Conservation (phyloP, 1,284 basidiomycete species). For the Rhodotorula sp. region DNA sequence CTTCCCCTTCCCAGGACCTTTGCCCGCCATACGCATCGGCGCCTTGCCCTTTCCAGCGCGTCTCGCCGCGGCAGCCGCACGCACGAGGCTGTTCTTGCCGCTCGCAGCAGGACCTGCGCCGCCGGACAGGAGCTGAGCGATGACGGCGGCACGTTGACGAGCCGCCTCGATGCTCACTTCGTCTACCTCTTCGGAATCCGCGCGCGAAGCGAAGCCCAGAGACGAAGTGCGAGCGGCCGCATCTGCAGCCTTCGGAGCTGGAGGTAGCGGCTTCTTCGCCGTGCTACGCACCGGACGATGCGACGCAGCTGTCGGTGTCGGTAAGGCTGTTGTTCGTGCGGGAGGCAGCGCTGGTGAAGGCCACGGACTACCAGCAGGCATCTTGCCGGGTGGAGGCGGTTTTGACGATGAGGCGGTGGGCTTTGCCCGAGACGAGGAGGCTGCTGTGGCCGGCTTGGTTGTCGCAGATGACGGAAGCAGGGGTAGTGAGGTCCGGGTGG, state of each 20-base stretch:
- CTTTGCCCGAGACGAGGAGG: too few species aligned
- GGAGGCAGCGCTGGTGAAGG: too few species aligned
- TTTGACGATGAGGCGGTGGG: too few species aligned
- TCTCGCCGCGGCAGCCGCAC: conserved; percentile 2
- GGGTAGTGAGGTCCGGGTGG: not conserved
- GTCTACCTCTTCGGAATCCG: not conserved
- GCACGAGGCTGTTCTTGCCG: not conserved
- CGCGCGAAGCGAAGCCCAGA: not conserved
- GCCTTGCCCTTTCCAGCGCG: conserved; percentile 13
- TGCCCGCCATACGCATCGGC: conserved; percentile 11
- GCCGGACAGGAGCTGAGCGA: conserved; percentile 19
- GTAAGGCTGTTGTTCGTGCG: not conserved
- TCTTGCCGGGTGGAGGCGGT: too few species aligned
- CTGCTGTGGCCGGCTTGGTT: too few species aligned
- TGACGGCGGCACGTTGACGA: conserved; percentile 14
- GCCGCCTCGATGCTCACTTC: conserved; percentile 10
- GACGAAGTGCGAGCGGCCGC: not conserved
- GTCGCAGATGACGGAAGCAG: not conserved
- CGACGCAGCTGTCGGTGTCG: not conserved
- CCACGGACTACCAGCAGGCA: too few species aligned
- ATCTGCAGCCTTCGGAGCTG: not conserved
- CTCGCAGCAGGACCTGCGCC: conserved; percentile 1
- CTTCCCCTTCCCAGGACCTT: conserved; percentile 26
- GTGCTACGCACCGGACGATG: not conserved
- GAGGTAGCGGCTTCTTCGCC: conserved; percentile 1